Evolutionary conservation across 2,329 filamentous ascomycete genomes (phyloP).

Genomic region (Stachybotrys chlorohalonatus): DNA sequence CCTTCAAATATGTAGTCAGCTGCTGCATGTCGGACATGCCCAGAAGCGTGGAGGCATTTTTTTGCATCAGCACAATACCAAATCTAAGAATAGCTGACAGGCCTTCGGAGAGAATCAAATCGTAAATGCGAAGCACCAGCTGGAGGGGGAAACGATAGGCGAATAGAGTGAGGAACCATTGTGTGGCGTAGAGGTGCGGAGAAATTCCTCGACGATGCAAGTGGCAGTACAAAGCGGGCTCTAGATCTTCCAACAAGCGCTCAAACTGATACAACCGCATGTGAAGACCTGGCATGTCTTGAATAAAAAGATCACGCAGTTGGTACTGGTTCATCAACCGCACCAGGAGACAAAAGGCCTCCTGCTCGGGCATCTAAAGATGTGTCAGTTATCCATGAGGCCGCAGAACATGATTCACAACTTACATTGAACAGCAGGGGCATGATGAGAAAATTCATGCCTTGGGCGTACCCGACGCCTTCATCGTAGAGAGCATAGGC

Average conservation of each 20-base stretch:
- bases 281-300: conserved; percentile 94
- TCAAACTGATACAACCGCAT: conserved; percentile 93
- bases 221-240: conserved; percentile 92
- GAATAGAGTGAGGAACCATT: conserved; percentile 99
- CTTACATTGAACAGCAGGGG: conserved; percentile 86
- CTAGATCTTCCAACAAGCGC: conserved; percentile 82
- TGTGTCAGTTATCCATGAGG: conserved; percentile 8
- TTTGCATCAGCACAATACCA: conserved; percentile 91
- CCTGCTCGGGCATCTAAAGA: conserved; percentile 81
- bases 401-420: conserved; percentile 1
- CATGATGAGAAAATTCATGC: conserved; percentile 98
- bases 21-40: conserved; percentile 85
- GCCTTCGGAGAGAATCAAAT: conserved; percentile 88
- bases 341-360: conserved; percentile 89
- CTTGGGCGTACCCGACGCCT: conserved; percentile 90
- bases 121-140: conserved; percentile 91
- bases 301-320: conserved; percentile 82
- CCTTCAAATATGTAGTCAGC: conserved; percentile 83
- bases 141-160: conserved; percentile 96
- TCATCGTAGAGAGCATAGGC: conserved; percentile 95
- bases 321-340: conserved; percentile 96
- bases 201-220: conserved; percentile 80
- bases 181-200: conserved; percentile 89
- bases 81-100: conserved; percentile 91
- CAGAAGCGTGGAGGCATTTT: conserved; percentile 72